These are phyloP conservation scores for Taphrina flavorubra DNA, from an alignment of 1,139 yeast genomes.

Conservation along the genomic window DNA sequence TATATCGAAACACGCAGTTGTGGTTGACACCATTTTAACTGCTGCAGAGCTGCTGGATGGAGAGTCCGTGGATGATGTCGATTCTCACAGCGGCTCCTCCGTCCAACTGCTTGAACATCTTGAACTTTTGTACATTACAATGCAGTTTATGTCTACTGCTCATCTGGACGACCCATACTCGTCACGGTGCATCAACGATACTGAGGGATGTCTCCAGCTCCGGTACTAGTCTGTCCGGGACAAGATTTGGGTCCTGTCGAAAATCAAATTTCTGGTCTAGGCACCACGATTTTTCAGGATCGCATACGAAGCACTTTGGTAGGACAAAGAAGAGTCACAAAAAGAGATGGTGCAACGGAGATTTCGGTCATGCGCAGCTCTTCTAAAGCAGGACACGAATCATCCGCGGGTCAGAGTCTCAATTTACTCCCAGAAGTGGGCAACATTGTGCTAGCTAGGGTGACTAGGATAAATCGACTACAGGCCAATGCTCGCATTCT, in stretches of 20 bases:
- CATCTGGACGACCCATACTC: no score
- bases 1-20: no score
- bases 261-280: constrained; percentile 45
- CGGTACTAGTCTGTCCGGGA: constrained; percentile 43
- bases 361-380: constrained; percentile 39
- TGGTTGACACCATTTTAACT: no score
- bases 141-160: no score
- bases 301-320: constrained; percentile 43
- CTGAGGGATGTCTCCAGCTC: neutral
- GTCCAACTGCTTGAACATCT: no score
- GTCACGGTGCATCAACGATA: no score
- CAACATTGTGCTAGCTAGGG: constrained; percentile 78
- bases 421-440: constrained; percentile 75
- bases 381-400: constrained; percentile 1
- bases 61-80: no score
- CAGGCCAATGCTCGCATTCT: constrained; percentile 85
- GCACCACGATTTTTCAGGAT: constrained; percentile 43
- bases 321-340: constrained; percentile 9
- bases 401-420: neutral
- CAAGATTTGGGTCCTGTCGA: constrained; percentile 45
- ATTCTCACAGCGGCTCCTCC: no score
- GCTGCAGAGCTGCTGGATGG: no score
- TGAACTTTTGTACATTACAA: no score
- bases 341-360: constrained; percentile 22
- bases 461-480: constrained; percentile 67